Evolutionary conservation across 129 eudicot genomes (phyloP), one percentile per base, ranked within the genome.

Genomic region (Calendula officinalis): DNA sequence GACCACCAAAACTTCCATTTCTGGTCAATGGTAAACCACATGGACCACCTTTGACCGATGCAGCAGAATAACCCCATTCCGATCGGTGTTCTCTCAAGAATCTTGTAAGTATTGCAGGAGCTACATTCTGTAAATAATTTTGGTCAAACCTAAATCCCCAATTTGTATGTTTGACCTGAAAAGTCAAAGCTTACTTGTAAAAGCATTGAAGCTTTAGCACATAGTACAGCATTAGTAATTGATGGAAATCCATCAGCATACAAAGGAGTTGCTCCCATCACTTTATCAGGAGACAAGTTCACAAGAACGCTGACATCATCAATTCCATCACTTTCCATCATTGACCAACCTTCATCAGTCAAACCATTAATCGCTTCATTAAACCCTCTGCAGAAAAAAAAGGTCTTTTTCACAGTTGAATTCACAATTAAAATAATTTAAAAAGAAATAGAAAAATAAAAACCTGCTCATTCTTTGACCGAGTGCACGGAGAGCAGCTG

Each of bases 11-110:
- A 64, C 73, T 82, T 56, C 95, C 96, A 40, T 59, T 73, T 54
- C 96, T 80, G 67, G 81, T 43, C 37, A 81, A 60, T 0, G 99
- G 96, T 62, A 87, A 46, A 36, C 80, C 80, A 75, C 96, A 91
- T 36, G 99, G 87, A 58, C 89, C 81, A 55, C 82, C 85, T 73
- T 85, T 92, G 35, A 88, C 81, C 13, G 96, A 86, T 62, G 96
- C 95, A 66, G 96, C 89, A 9, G 83, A 84, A 65, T 92, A 92
- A n/a, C 96, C 99, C 99, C 99, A 92, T 73, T 92, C 99, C 10
- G 99, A 85, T 38, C 99, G 80, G 62, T 92, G 99, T 69, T 92
- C 99, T 51, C 99, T 61, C 75, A 92, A 63, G 75, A 92, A 92
- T 73, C 96, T 76, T 15, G 86, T 75, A 54, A 92, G 87, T 59